Evolutionary conservation across 495 filamentous ascomycete genomes (phyloP).

Genomic region (Terfezia claveryi): DNA sequence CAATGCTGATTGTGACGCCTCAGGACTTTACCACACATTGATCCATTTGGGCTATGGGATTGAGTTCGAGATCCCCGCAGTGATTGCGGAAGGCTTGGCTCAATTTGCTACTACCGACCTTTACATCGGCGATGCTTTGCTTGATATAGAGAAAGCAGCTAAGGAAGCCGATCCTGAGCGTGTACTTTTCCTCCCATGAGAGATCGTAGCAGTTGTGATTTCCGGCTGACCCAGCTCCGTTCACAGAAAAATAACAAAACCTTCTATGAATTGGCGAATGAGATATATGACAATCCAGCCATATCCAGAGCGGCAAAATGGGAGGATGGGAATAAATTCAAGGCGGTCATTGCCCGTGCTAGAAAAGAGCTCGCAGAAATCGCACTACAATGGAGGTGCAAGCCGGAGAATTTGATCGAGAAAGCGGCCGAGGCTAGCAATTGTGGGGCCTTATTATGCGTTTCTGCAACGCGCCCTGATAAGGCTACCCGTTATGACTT

Average conservation of each 20-base stretch:
- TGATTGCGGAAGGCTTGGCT: constrained; percentile 62
- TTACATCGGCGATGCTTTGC: constrained; percentile 25
- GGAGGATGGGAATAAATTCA: constrained; percentile 38
- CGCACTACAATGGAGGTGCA: constrained; percentile 36
- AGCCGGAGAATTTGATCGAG: constrained; percentile 39
- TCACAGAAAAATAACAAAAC: constrained; percentile 10
- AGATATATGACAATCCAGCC: constrained; percentile 32
- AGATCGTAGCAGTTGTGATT: neutral
- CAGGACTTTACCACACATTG: constrained; percentile 53
- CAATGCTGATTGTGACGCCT: too few relatives aligned
- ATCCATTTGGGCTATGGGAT: constrained; percentile 73
- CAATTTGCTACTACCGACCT: constrained; percentile 43
- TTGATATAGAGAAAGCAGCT: constrained; percentile 34
- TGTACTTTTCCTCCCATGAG: neutral
- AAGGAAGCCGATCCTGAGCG: constrained; percentile 5
- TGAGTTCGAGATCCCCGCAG: constrained; percentile 58
- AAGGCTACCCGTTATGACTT: constrained; percentile 60
- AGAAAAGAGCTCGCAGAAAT: constrained; percentile 38
- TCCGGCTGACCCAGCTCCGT: neutral
- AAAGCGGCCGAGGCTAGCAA: constrained; percentile 60
- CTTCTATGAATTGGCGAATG: constrained; percentile 36
- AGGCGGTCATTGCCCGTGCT: constrained; percentile 39
- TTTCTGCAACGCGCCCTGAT: constrained; percentile 35
- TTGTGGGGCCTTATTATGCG: constrained; percentile 38
- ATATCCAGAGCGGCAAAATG: constrained; percentile 28